Percentiles rank a stretch among this genome's conserved stretches.
Evolutionary conservation across 192 early-diverging fungal species (phyloP).

Genomic region (Martensiomyces pterosporus): DNA sequence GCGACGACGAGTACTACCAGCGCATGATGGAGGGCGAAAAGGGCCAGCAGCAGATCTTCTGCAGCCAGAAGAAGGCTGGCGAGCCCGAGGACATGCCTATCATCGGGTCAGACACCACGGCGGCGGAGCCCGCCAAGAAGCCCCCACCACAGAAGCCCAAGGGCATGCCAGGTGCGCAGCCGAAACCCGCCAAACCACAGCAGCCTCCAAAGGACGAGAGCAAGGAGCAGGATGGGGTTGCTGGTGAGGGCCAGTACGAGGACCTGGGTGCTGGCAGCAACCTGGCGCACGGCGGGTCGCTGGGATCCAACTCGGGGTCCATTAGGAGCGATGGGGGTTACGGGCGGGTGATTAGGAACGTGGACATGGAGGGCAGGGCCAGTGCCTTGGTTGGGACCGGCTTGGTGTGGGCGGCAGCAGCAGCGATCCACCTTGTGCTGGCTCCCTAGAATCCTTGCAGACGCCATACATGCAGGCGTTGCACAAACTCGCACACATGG

Average conservation of each 20-base stretch:
- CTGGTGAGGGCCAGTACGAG: background rate
- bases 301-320: background rate
- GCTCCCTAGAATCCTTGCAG: too few species aligned
- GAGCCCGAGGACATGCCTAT: conserved; percentile 46
- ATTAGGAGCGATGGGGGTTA: too few species aligned
- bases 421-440: too few species aligned
- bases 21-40: conserved; percentile 27
- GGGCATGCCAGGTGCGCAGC: too few species aligned
- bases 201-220: conserved; percentile 1
- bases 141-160: too few species aligned
- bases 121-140: conserved; percentile 5
- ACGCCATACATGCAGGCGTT: too few species aligned
- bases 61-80: conserved; percentile 31
- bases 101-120: conserved; percentile 22
- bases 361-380: too few species aligned
- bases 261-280: background rate
- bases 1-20: conserved; percentile 28
- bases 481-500: too few species aligned
- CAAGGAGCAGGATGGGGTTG: background rate
- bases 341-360: too few species aligned
- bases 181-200: background rate
- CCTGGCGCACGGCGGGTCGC: background rate
- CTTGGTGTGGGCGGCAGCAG: too few species aligned
- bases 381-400: too few species aligned
- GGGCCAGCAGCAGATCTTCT: conserved; percentile 39